Base-by-base conservation (phyloP, 1,139 yeast species). In the Geotrichum fermentans region DNA sequence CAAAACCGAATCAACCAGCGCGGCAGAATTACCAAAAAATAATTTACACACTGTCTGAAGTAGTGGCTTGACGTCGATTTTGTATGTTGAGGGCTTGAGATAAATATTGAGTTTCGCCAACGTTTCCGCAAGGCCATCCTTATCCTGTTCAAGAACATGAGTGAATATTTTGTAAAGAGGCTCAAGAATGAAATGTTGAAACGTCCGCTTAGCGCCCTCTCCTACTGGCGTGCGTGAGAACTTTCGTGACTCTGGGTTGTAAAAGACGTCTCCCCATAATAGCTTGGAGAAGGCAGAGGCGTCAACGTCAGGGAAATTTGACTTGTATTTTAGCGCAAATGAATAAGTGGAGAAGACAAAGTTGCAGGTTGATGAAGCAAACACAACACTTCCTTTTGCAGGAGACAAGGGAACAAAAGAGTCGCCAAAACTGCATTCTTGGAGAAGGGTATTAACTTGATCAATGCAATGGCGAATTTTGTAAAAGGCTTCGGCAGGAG, bases 131-230 rank as follows among this genome's bases (percentile, higher is more conserved):
- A 79, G 62, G 0, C 71, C 73, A 1, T 67, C 65, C 1, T 76
- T 67, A 28, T 78, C 78, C 33, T 77, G 69, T 0, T 89, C 78
- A 10, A 92, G 59, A 0, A 86, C 70, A 37, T 79, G 75, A 0
- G 88, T 73, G 43, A 82, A 70, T 4, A 90, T 63, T 61, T 92
- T 90, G 68, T 90, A 92, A 5, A 94, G 60, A 0, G 98, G 98
- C 17, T 78, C 80, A 16, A 89, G 68, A 8, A 92, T 73, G 56
- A 89, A 84, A 52, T 77, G 74, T 13, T 79, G 76, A 63, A 90
- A 90, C 0, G 90, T 68, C 49, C 88, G 67, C 20, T 72, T 64
- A 1, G 63, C 51, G 41, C 59, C 63, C 1, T 59, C 52, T 5
- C 63, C 65, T 3, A 61, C 54, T 1, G 74, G 66, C 34, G 65